Conservation (phyloP, 2,329 filamentous ascomycete species). For the Cladosporium sp. region DNA sequence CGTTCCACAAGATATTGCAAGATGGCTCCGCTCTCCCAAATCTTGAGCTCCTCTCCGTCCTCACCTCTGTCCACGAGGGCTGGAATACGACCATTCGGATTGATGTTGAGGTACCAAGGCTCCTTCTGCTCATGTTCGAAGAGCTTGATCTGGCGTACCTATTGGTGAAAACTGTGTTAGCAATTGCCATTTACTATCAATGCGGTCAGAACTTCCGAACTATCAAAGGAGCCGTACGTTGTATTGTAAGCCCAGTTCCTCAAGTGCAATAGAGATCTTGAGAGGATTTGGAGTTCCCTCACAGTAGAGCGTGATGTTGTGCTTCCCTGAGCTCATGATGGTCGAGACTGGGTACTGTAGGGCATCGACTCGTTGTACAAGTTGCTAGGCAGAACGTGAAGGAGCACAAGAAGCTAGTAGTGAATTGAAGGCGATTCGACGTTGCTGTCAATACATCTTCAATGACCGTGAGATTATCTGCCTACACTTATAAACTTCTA, state of each 20-base stretch:
- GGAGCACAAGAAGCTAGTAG: too few relatives aligned
- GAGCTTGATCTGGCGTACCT: constrained; percentile 68
- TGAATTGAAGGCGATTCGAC: too few relatives aligned
- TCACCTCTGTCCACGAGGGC: constrained; percentile 74
- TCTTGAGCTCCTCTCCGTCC: constrained; percentile 65
- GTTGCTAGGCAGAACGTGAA: too few relatives aligned
- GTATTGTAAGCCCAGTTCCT: constrained; percentile 61
- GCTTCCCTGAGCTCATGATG: neutral
- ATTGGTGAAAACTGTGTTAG: constrained; percentile 60
- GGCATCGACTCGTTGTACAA: too few relatives aligned
- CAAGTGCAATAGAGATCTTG: constrained; percentile 80
- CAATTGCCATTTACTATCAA: too few relatives aligned
- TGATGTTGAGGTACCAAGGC: constrained; percentile 84
- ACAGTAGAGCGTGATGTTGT: constrained; percentile 73
- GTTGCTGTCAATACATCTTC: too few relatives aligned
- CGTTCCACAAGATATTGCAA: constrained; percentile 73
- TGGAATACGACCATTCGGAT: constrained; percentile 88
- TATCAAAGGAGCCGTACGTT: neutral
- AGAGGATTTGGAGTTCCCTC: constrained; percentile 81
- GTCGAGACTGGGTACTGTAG: too few relatives aligned
- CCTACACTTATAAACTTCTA: too few relatives aligned
- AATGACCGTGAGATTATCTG: too few relatives aligned
- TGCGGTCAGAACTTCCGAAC: neutral
- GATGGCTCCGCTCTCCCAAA: constrained; percentile 83
- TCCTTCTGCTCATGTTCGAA: constrained; percentile 74